Base-by-base conservation (phyloP, 768 basidiomycete genomes). In the Gautieria morchelliformis region DNA sequence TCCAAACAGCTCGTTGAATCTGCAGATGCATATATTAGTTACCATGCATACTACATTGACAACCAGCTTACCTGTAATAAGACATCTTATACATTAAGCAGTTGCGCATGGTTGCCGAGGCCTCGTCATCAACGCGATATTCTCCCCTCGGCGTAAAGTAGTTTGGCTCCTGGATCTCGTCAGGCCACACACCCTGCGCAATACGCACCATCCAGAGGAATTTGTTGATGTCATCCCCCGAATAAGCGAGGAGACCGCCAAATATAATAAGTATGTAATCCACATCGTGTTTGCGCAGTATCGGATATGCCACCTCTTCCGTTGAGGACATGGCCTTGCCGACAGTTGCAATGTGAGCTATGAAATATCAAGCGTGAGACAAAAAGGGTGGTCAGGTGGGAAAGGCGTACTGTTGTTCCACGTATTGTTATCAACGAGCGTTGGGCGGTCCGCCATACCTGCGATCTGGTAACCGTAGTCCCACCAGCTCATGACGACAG, bases 61-160 rank as follows among this genome's bases (percentile, higher is more conserved):
- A 30, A n/a, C 22, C 46, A 37, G 15, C 9, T 63, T 59, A 90
- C 83, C 93, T 82, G 67, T 95, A 97, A 69, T 95, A 98, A 15
- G 87, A 89, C 93, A 97, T 93, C 77, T 98, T 98, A 74, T 98
- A 98, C 95, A 99, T 96, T 72, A 99, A 74, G 65, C 91, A 90
- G 67, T 96, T 86, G 74, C 78, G 89, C 96, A 99, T 99, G 12
- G 93, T 73, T 1, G 80, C 72, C 0, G 88, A 83, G 49, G 96
- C 96, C 48, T 74, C 73, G 27, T 89, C 90, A 66, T 97, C 96
- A 42, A 99, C 77, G 58, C 85, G 83, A 73, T 98, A 99, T 68
- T 98, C 96, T 46, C 96, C 96, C 14, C 86, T 74, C 22, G 84
- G 76, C 0, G 88, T 98, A 72, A 99, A 99, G 75, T 89, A 99